Conservation (phyloP, 2,329 filamentous ascomycete genomes). For the Rachicladosporium sp. region DNA sequence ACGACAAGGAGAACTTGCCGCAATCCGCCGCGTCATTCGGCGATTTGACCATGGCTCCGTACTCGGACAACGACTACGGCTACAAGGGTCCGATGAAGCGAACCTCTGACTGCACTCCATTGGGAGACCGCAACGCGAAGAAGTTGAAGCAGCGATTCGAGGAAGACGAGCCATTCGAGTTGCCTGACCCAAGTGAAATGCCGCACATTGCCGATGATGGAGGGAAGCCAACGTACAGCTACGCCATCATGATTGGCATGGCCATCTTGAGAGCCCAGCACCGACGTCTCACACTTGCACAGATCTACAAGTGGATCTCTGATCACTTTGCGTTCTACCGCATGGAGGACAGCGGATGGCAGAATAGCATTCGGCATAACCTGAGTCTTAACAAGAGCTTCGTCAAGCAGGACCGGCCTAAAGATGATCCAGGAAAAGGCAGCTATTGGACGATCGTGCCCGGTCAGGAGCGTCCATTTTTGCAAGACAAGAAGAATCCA, state of each 20-base stretch:
- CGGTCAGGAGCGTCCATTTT: conserved; percentile 80
- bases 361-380: conserved; percentile 98
- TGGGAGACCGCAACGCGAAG: conserved; percentile 57
- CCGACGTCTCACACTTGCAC: conserved; percentile 73
- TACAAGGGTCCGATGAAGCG: conserved; percentile 42
- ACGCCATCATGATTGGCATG: conserved; percentile 92
- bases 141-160: conserved; percentile 52
- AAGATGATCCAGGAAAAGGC: conserved; percentile 94
- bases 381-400: conserved; percentile 95
- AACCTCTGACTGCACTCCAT: conserved; percentile 54
- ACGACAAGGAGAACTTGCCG: conserved; percentile 15
- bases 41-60: conserved; percentile 21
- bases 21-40: conserved; percentile 20
- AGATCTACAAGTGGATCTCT: conserved; percentile 99
- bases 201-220: conserved; percentile 74
- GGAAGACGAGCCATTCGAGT: conserved; percentile 31
- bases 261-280: conserved; percentile 79
- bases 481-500: conserved; percentile 64
- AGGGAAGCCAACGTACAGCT: conserved; percentile 79
- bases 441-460: conserved; percentile 92
- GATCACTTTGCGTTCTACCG: conserved; percentile 84
- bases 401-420: conserved; percentile 86
- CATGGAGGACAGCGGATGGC: conserved; percentile 78
- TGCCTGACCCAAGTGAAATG: conserved; percentile 69
- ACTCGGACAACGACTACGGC: conserved; percentile 34